Conservation (phyloP, 2,329 filamentous ascomycete genomes). For the Bipolaris sorokiniana region DNA sequence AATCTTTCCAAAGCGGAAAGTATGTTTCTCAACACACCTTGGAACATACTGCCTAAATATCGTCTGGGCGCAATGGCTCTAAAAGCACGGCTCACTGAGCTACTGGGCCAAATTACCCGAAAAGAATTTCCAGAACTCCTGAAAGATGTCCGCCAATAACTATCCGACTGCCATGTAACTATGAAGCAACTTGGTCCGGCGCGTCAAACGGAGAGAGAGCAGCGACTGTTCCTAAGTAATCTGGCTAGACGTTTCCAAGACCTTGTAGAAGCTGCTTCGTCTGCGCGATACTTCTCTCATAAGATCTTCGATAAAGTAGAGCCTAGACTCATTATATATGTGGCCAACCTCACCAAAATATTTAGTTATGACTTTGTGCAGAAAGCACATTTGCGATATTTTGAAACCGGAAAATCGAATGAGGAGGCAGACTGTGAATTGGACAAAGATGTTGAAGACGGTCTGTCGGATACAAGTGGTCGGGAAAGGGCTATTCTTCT, state of each 20-base stretch:
- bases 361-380: conserved; percentile 5
- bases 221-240: conserved; percentile 46
- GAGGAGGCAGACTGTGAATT: neutral
- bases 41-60: neutral
- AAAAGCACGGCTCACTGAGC: conserved; percentile 5
- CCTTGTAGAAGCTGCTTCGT: conserved; percentile 43
- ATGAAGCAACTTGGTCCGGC: conserved; percentile 46
- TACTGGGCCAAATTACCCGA: conserved; percentile 2
- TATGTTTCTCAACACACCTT: neutral
- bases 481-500: neutral
- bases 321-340: conserved; percentile 4
- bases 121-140: conserved; percentile 5
- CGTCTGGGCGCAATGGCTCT: conserved; percentile 2
- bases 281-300: conserved; percentile 41
- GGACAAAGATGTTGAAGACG: neutral
- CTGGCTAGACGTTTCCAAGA: conserved; percentile 51
- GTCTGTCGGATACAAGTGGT: neutral
- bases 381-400: conserved; percentile 3
- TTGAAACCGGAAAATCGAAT: neutral
- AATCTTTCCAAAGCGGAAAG: conserved; percentile 1
- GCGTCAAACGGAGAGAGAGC: conserved; percentile 45
- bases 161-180: neutral
- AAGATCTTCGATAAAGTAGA: conserved; percentile 1
- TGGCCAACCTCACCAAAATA: neutral
- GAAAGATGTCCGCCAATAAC: conserved; percentile 1